A percentile compares a stretch with the other conserved stretches of the same genome.
Evolutionary conservation across 768 basidiomycete species (phyloP).

Genomic region (Lactarius sanguifluus): DNA sequence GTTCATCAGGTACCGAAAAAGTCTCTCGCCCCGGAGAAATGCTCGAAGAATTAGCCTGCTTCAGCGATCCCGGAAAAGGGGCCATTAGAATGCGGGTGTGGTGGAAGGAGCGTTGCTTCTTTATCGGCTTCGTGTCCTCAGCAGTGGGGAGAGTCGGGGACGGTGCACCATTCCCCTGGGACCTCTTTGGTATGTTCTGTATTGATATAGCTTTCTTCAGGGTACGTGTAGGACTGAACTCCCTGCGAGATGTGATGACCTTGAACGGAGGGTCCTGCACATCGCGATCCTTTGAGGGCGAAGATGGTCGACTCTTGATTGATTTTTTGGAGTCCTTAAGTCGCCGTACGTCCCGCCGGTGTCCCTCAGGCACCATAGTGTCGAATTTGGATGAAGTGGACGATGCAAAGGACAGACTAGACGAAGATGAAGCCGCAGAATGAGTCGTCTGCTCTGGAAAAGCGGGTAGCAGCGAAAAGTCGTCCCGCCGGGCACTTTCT

Average conservation of each 20-base stretch:
- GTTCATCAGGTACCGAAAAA: constrained; percentile 14
- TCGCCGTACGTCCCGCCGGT: constrained; percentile 13
- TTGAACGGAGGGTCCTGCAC: not conserved
- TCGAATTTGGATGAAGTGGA: constrained; percentile 23
- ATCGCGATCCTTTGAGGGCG: constrained; percentile 19
- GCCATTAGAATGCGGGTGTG: constrained; percentile 56
- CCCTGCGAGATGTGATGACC: constrained; percentile 12
- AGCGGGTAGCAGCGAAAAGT: constrained; percentile 23
- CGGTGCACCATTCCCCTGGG: constrained; percentile 34
- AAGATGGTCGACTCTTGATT: constrained; percentile 17
- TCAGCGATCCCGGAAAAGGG: constrained; percentile 41
- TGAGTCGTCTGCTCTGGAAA: constrained; percentile 15
- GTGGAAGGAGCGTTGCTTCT: constrained; percentile 66
- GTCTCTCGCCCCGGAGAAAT: constrained; percentile 19
- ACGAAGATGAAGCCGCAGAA: constrained; percentile 26
- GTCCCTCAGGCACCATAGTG: constrained; percentile 1
- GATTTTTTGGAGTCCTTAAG: constrained; percentile 22
- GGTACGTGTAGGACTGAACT: constrained; percentile 32
- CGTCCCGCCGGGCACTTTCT: not conserved
- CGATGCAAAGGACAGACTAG: constrained; percentile 28
- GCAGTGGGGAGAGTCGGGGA: constrained; percentile 34
- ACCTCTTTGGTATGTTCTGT: constrained; percentile 43
- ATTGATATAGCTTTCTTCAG: constrained; percentile 60
- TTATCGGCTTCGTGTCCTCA: constrained; percentile 39
- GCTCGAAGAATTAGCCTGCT: constrained; percentile 33